These are phyloP conservation scores for Crithidia mellificae DNA, from an alignment of 208 protist species.

Conservation along the genomic window DNA sequence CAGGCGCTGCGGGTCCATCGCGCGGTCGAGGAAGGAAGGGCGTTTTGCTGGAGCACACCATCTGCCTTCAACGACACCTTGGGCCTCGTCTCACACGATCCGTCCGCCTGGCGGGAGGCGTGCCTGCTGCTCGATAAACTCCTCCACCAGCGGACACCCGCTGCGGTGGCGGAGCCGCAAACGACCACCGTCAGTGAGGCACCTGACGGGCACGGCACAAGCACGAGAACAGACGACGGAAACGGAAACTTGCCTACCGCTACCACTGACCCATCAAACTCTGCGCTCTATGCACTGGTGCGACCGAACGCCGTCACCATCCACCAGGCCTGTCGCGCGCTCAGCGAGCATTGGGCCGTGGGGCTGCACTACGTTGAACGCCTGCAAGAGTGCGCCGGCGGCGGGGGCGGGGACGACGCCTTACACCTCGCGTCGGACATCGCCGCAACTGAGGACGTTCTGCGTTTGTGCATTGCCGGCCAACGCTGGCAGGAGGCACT, in stretches of 20 bases:
- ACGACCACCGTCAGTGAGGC: not conserved
- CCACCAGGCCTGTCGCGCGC: slow-evolving; percentile 53
- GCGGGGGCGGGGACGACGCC: no score
- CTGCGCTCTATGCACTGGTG: slow-evolving; percentile 15
- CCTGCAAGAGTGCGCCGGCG: slow-evolving; percentile 30
- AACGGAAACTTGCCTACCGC: no score
- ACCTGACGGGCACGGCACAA: no score
- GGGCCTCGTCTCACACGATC: slow-evolving; percentile 39
- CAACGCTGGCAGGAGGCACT: slow-evolving; percentile 63
- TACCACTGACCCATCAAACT: not conserved
- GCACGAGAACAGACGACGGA: no score
- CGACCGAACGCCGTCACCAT: slow-evolving; percentile 60
- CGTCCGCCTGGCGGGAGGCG: slow-evolving; percentile 44
- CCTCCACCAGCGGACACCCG: slow-evolving; percentile 5
- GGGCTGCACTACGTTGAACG: slow-evolving; percentile 39
- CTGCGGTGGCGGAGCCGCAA: not conserved
- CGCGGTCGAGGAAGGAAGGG: slow-evolving; percentile 13
- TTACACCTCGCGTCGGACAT: slow-evolving; percentile 31
- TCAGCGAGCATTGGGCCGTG: slow-evolving; percentile 23
- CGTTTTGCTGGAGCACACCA: slow-evolving; percentile 40
- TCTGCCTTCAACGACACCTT: slow-evolving; percentile 65
- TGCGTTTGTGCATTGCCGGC: slow-evolving; percentile 45
- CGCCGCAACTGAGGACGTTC: slow-evolving; percentile 36
- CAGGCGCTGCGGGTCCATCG: slow-evolving; percentile 24
- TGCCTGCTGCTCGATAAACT: slow-evolving; percentile 49